phyloP scores from a whole-genome alignment of 768 basidiomycete species.

The Trametes punicea region DNA sequence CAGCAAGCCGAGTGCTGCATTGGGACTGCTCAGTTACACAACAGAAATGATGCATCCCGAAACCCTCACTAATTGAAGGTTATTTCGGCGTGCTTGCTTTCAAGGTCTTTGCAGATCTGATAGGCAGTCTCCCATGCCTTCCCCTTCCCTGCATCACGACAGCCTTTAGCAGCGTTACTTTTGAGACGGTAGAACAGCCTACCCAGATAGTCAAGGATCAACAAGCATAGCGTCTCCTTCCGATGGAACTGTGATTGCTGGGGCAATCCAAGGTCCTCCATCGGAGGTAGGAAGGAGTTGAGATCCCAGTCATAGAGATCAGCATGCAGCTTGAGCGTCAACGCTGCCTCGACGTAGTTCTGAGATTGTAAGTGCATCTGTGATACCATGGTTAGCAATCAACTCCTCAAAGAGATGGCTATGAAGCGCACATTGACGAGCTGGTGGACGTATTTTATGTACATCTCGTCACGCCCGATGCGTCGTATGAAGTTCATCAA shows the following conservation, averaged over 20 bases:
- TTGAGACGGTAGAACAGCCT: conserved; percentile 20
- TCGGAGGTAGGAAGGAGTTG: conserved; percentile 74
- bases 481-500: conserved; percentile 93
- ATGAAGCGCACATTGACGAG: conserved; percentile 90
- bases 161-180: conserved; percentile 3
- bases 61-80: conserved; percentile 83
- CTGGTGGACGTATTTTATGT: conserved; percentile 94
- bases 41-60: not conserved
- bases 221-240: conserved; percentile 86
- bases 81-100: conserved; percentile 80
- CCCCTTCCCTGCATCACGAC: conserved; percentile 65
- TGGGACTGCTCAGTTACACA: not conserved
- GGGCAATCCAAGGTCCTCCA: conserved; percentile 87
- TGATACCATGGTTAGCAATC: not conserved
- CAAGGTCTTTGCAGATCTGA: conserved; percentile 89
- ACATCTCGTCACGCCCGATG: conserved; percentile 90
- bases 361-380: conserved; percentile 88
- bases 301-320: conserved; percentile 92
- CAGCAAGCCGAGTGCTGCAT: conserved; percentile 70
- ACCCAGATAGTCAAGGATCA: conserved; percentile 95
- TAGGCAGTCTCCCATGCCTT: conserved; percentile 97
- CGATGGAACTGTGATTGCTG: conserved; percentile 92
- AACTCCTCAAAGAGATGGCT: too few species aligned
- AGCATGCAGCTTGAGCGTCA: conserved; percentile 91
- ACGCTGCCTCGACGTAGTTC: conserved; percentile 89